Evolutionary conservation across 2,329 filamentous ascomycete species (phyloP).

Genomic region (Aureobasidium sp.): DNA sequence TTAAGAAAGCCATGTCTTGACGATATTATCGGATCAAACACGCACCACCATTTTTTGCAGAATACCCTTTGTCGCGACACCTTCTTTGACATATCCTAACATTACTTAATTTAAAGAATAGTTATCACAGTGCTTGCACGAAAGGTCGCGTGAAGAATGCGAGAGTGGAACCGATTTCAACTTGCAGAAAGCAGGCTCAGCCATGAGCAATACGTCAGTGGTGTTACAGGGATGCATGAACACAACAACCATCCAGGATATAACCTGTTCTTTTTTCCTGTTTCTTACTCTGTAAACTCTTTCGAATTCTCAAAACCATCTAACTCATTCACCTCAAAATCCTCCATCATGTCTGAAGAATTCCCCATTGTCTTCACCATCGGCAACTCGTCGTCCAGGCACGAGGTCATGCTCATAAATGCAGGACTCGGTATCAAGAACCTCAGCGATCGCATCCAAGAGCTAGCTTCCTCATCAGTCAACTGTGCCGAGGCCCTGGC

Average conservation of each 20-base stretch:
- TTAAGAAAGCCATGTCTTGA: not conserved
- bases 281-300: not conserved
- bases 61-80: not conserved
- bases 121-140: too few relatives aligned
- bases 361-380: constrained; percentile 31
- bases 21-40: not conserved
- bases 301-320: not conserved
- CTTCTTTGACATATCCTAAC: not conserved
- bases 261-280: not conserved
- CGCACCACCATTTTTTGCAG: not conserved
- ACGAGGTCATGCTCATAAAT: constrained; percentile 26
- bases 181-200: constrained; percentile 4
- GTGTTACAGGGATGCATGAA: not conserved
- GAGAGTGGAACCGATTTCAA: constrained; percentile 3
- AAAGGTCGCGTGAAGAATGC: not conserved
- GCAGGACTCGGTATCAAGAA: constrained; percentile 19
- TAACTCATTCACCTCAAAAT: not conserved
- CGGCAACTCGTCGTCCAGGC: constrained; percentile 22
- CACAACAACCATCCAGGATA: not conserved
- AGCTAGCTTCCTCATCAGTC: constrained; percentile 19
- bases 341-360: constrained; percentile 2
- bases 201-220: constrained; percentile 1
- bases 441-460: constrained; percentile 18
- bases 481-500: constrained; percentile 25
- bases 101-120: too few relatives aligned